Conservation (phyloP, 306 rosid species). For the Prosopis cineraria region DNA sequence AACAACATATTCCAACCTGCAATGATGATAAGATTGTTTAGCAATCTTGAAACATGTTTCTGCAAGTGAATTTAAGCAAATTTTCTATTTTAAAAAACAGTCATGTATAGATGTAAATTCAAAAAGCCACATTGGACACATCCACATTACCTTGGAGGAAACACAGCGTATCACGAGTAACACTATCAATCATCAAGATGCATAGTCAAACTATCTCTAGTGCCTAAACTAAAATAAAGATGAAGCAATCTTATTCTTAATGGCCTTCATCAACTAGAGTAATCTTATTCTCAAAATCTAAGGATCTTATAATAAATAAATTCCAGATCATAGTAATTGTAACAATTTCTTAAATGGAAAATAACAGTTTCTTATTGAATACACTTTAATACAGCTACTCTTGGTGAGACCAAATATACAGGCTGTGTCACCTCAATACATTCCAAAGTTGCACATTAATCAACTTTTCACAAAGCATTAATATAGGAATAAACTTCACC, state of each 20-base stretch:
- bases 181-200: conserved; percentile 7
- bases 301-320: conserved; percentile 27
- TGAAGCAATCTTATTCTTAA: not conserved
- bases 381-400: conserved; percentile 11
- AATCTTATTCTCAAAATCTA: conserved; percentile 26
- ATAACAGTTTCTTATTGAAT: not conserved
- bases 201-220: conserved; percentile 7
- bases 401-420: conserved; percentile 13
- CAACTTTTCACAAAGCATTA: conserved; percentile 19
- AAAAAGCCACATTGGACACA: conserved; percentile 14
- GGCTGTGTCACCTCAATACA: not conserved
- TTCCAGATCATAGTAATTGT: not conserved
- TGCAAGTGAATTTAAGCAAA: conserved; percentile 19
- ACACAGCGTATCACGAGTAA: not conserved
- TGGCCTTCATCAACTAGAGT: conserved; percentile 22
- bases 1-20: conserved; percentile 95
- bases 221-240: conserved; percentile 15
- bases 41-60: not conserved
- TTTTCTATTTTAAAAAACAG: not conserved
- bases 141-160: not conserved
- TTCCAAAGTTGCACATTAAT: conserved; percentile 34
- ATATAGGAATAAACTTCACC: conserved; percentile 28
- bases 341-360: not conserved
- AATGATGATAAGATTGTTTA: conserved; percentile 32
- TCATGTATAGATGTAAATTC: not conserved